These are phyloP conservation scores for Cyberlindnera bimundalis DNA, from an alignment of 805 yeast species.

Conservation along the genomic window DNA sequence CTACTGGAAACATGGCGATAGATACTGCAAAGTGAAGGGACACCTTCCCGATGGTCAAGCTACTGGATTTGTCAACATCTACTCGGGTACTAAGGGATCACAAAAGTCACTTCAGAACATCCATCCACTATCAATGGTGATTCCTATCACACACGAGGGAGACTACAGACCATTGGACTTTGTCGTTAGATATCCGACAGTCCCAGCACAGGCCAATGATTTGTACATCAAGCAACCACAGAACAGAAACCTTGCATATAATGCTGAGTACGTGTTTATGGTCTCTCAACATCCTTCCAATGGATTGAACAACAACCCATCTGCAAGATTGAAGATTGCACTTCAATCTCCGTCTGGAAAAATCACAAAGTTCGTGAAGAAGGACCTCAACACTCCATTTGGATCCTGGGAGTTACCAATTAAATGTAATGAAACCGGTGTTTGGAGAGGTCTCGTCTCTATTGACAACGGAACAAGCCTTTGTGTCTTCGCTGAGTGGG, in stretches of 20 bases:
- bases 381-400: conserved; percentile 42
- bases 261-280: conserved; percentile 62
- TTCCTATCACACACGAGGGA: conserved; percentile 76
- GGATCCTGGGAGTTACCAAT: conserved; percentile 61
- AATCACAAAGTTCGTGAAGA: conserved; percentile 53
- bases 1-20: conserved; percentile 59
- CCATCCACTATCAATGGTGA: conserved; percentile 67
- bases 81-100: conserved; percentile 61
- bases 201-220: conserved; percentile 66
- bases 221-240: conserved; percentile 86
- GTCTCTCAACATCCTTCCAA: conserved; percentile 46
- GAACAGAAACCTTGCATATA: conserved; percentile 51
- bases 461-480: conserved; percentile 76
- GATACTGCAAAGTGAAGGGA: conserved; percentile 79
- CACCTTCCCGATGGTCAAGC: conserved; percentile 65
- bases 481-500: conserved; percentile 93
- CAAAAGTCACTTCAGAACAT: conserved; percentile 54
- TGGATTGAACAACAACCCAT: conserved; percentile 12
- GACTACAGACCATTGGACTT: conserved; percentile 58
- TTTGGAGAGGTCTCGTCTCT: conserved; percentile 79
- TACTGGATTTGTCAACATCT: conserved; percentile 72
- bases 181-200: conserved; percentile 69
- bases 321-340: conserved; percentile 52
- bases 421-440: conserved; percentile 67
- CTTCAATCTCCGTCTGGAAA: conserved; percentile 85